Base-by-base conservation (phyloP, 2,329 filamentous ascomycete genomes). In the Penicillium olsonii region DNA sequence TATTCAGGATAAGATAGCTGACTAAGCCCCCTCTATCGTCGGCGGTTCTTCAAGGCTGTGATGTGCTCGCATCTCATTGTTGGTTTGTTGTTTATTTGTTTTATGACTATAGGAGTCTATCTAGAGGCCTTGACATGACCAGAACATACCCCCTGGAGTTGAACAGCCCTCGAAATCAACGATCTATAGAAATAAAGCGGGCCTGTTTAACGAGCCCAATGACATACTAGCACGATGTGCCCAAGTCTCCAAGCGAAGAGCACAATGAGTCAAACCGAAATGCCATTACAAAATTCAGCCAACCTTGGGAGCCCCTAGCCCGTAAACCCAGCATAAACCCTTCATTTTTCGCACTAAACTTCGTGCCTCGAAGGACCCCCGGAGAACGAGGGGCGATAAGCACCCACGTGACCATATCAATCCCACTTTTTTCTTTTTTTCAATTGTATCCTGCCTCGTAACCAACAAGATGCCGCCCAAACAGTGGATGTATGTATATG, bases 401-500 rank as follows among this genome's bases (percentile, higher is more conserved):
- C 9, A 34, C 37, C 39, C 62, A 65, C 63, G 61, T 67, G 61
- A 67, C 47, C 40, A 46, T 62, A 58, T 62, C 57, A 56, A 65
- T 65, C 57, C 52, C 52, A 61, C 53, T 64, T 62, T 58, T 62
- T 57, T 57, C 53, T 59, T 57, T 61, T 62, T 59, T 55, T 51
- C 47, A 48, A 34, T 18, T 40, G 45, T 20, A 42, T n/a, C 35
- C 31, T 47, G 42, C 50, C 49, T 35, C 37, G 35, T n/a, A 27
- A 52, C 37, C 31, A 51, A 43, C 76, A 87, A 78, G 39, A 92
- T 92, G 88, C 81, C 87, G 63, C 81, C 79, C 60, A 83, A 82
- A 73, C 85, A 86, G 77, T 90, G 87, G 83, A 90, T 88, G 84
- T 87, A 75, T 60, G 81, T 72, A 45, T 44, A 8, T 17, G 1